Percentiles rank a stretch among this genome's conserved stretches.
Evolutionary conservation across 768 basidiomycete genomes (phyloP).

Genomic region (Leccinum fibrillosum): DNA sequence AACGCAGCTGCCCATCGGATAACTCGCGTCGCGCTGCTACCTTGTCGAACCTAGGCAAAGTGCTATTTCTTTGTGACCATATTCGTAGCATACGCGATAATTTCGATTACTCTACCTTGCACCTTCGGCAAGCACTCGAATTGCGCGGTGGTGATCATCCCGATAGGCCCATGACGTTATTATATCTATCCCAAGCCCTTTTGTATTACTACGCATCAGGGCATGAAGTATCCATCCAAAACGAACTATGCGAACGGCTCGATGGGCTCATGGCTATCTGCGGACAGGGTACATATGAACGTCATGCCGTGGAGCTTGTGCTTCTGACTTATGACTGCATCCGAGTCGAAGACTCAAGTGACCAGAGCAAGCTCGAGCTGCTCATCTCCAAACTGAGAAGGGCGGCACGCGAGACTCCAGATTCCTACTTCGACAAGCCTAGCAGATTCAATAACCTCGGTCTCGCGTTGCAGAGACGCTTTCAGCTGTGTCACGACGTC

Average conservation of each 20-base stretch:
- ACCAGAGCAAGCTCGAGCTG: background rate
- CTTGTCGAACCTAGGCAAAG: slow-evolving; percentile 16
- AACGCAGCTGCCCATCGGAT: background rate
- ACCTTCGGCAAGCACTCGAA: slow-evolving; percentile 8
- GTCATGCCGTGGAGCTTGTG: slow-evolving; percentile 2
- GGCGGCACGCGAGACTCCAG: background rate
- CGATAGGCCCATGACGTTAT: slow-evolving; percentile 9
- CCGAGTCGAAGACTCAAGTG: background rate
- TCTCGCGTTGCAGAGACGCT: background rate
- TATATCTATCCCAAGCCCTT: too few species aligned
- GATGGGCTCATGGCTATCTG: background rate
- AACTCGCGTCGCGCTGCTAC: slow-evolving; percentile 3
- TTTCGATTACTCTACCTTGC: background rate
- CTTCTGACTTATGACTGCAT: background rate
- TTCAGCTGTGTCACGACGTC: background rate
- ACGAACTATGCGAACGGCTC: background rate
- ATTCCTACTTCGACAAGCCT: background rate
- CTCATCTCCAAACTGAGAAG: background rate
- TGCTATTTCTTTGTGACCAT: slow-evolving; percentile 1
- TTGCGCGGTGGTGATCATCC: background rate
- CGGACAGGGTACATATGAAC: background rate
- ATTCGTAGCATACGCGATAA: background rate
- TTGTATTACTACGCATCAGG: background rate
- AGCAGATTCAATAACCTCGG: slow-evolving; percentile 1
- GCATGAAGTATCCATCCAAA: background rate